phyloP scores from a whole-genome alignment of 2,329 filamentous ascomycete species.

The Knufia fluminis region DNA sequence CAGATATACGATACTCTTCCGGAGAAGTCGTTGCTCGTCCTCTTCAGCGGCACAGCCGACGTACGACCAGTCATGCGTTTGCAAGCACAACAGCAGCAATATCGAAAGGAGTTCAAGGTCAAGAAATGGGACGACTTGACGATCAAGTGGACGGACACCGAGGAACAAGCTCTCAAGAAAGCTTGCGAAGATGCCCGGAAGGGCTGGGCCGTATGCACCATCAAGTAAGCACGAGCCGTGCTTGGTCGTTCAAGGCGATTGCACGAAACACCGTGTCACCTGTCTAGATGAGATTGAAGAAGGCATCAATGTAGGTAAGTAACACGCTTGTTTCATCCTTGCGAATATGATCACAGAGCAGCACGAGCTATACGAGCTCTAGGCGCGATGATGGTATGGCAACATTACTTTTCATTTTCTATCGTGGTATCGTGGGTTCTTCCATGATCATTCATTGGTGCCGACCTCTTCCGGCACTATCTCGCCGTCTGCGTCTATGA shows the following conservation, averaged over 20 bases:
- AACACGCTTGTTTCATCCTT: no score
- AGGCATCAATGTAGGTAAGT: no score
- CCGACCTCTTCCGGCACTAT: background rate
- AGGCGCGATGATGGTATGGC: no score
- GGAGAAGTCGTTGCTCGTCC: slow-evolving; percentile 49
- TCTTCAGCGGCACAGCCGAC: slow-evolving; percentile 57
- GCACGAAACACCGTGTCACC: no score
- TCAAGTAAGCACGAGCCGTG: no score
- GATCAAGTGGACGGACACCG: slow-evolving; percentile 56
- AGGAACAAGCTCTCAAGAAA: slow-evolving; percentile 49
- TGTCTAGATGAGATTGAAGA: no score
- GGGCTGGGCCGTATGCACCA: slow-evolving; percentile 50
- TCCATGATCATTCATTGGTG: background rate
- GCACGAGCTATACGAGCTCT: no score
- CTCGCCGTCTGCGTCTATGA: slow-evolving; percentile 18
- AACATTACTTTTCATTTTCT: background rate
- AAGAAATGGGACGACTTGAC: slow-evolving; percentile 56
- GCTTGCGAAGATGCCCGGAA: slow-evolving; percentile 49
- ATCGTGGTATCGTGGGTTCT: background rate
- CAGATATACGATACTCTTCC: slow-evolving; percentile 45
- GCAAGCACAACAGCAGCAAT: slow-evolving; percentile 47
- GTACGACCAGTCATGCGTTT: slow-evolving; percentile 48
- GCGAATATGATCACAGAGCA: no score
- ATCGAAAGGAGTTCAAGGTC: slow-evolving; percentile 47
- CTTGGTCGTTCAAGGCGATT: no score